phyloP scores from a whole-genome alignment of 768 basidiomycete genomes.

The Leucocoprinus birnbaumii region DNA sequence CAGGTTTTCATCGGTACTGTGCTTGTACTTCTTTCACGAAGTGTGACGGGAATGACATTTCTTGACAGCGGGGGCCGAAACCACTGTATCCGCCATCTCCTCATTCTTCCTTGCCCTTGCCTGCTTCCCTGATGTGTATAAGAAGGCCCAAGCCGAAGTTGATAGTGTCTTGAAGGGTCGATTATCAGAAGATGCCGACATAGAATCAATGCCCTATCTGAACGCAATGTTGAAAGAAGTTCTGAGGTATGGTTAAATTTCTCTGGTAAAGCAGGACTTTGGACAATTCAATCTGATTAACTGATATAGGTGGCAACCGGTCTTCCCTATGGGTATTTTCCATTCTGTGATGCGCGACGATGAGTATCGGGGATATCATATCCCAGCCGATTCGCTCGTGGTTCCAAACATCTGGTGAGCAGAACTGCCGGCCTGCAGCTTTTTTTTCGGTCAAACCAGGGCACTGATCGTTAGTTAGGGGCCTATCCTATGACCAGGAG shows the following conservation, averaged over 20 bases:
- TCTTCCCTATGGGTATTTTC: neutral
- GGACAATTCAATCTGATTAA: neutral
- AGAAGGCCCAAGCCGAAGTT: conserved; percentile 19
- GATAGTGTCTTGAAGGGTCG: conserved; percentile 17
- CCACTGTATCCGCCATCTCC: conserved; percentile 14
- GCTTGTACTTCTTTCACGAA: too few species aligned
- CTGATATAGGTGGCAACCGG: conserved; percentile 1
- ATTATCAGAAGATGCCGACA: conserved; percentile 16
- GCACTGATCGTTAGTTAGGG: conserved; percentile 6
- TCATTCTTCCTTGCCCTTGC: conserved; percentile 15
- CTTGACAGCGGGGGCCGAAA: conserved; percentile 15
- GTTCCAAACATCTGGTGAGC: conserved; percentile 7
- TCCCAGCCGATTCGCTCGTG: conserved; percentile 9
- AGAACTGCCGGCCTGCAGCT: too few species aligned
- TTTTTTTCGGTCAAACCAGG: too few species aligned
- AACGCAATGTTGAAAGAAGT: conserved; percentile 17
- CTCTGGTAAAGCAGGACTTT: neutral
- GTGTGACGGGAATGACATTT: neutral
- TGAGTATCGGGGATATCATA: conserved; percentile 13
- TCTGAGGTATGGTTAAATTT: conserved; percentile 6
- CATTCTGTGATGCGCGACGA: conserved; percentile 13
- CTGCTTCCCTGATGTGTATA: conserved; percentile 15
- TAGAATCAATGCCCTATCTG: conserved; percentile 15
- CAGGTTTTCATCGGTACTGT: conserved; percentile 17
- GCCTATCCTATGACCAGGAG: conserved; percentile 17